Evolutionary conservation across 306 rosid species (phyloP).

Genomic region (Vicia villosa): DNA sequence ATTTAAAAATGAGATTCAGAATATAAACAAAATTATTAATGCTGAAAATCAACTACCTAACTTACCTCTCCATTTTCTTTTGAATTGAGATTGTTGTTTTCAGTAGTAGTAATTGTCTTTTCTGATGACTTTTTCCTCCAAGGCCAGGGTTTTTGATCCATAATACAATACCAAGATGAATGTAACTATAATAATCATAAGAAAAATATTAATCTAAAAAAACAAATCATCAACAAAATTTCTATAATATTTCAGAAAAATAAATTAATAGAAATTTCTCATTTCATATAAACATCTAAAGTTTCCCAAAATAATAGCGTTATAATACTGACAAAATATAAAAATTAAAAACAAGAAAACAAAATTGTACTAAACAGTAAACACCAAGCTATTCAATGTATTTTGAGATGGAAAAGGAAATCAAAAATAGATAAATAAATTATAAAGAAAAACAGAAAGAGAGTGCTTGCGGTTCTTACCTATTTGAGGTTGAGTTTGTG

Average conservation of each 20-base stretch:
- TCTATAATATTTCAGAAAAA: constrained; percentile 13
- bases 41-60: constrained; percentile 10
- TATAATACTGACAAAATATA: too few species aligned
- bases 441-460: neutral
- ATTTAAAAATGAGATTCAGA: constrained; percentile 18
- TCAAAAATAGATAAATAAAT: neutral
- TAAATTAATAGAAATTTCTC: neutral
- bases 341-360: constrained; percentile 22
- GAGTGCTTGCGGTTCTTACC: constrained; percentile 25
- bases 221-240: constrained; percentile 1
- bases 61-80: constrained; percentile 77
- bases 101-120: constrained; percentile 51
- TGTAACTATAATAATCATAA: neutral
- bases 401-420: neutral
- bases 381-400: neutral
- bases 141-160: constrained; percentile 82
- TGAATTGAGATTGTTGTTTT: constrained; percentile 42
- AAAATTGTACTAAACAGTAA: neutral
- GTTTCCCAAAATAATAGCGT: too few species aligned
- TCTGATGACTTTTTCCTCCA: constrained; percentile 86
- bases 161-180: constrained; percentile 7
- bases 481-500: constrained; percentile 21
- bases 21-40: neutral
- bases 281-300: neutral
- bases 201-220: neutral